These are phyloP conservation scores for Taiozyma sp. DNA, from an alignment of 1,139 yeast species.

Conservation along the genomic window DNA sequence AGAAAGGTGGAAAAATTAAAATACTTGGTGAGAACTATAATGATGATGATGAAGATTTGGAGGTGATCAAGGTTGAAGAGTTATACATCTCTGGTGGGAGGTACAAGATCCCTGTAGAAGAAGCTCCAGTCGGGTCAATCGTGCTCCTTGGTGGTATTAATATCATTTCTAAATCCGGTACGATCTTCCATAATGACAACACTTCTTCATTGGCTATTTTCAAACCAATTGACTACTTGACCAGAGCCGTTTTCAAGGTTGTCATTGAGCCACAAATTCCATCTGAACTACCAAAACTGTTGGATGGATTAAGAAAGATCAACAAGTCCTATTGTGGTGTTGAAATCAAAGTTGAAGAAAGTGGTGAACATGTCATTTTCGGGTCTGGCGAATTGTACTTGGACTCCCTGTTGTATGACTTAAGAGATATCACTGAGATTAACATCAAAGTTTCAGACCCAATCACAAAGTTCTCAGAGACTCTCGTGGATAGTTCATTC, in stretches of 20 bases:
- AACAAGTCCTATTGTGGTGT: constrained; percentile 63
- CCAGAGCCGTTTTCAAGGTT: constrained; percentile 65
- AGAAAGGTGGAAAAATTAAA: constrained; percentile 40
- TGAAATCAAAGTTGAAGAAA: constrained; percentile 69
- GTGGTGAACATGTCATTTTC: constrained; percentile 77
- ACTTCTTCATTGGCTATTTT: constrained; percentile 29
- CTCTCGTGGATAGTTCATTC: constrained; percentile 61
- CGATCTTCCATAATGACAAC: constrained; percentile 34
- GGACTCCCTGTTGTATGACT: constrained; percentile 78
- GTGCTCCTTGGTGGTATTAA: constrained; percentile 62
- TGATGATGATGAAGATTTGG: constrained; percentile 48
- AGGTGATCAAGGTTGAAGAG: constrained; percentile 35
- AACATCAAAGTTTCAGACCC: constrained; percentile 86
- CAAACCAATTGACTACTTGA: constrained; percentile 39
- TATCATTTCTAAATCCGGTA: constrained; percentile 51
- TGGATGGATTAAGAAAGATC: constrained; percentile 60
- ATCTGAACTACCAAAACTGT: constrained; percentile 66
- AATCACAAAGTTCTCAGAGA: constrained; percentile 72
- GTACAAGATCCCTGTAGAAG: constrained; percentile 51
- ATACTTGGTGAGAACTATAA: constrained; percentile 54
- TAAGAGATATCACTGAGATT: constrained; percentile 58
- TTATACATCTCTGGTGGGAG: constrained; percentile 68
- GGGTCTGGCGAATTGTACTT: constrained; percentile 88
- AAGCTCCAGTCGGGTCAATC: constrained; percentile 58
- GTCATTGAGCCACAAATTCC: constrained; percentile 83